Evolutionary conservation across 2,329 filamentous ascomycete species (phyloP).

Genomic region (Amesomyces nigricolor): DNA sequence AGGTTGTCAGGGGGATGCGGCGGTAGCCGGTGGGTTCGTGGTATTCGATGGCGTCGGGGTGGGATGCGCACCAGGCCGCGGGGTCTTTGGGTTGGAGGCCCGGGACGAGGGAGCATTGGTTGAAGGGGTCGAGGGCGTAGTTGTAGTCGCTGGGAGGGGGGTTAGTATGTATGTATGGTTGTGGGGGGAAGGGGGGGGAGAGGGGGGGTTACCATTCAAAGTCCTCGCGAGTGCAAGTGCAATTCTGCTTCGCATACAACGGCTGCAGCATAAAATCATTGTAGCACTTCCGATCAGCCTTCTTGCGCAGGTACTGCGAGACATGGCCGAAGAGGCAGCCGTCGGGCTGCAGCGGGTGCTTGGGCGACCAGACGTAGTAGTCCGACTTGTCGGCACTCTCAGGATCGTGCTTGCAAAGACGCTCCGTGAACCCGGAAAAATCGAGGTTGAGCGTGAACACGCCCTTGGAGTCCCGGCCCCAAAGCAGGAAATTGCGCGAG

Average conservation of each 20-base stretch:
- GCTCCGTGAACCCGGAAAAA: constrained; percentile 73
- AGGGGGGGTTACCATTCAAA: constrained; percentile 73
- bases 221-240: constrained; percentile 75
- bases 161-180: constrained; percentile 21
- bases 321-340: constrained; percentile 91
- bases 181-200: background rate
- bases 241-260: constrained; percentile 70
- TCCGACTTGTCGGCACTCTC: constrained; percentile 52
- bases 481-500: constrained; percentile 86
- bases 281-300: constrained; percentile 69
- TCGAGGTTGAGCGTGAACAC: constrained; percentile 78
- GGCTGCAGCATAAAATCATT: constrained; percentile 68
- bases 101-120: constrained; percentile 69
- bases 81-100: constrained; percentile 59
- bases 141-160: constrained; percentile 71
- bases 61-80: constrained; percentile 45
- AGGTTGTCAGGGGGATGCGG: constrained; percentile 83
- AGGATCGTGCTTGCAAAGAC: constrained; percentile 62
- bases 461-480: constrained; percentile 61
- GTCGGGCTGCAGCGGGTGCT: constrained; percentile 70
- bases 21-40: constrained; percentile 85
- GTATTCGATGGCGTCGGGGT: constrained; percentile 70
- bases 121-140: constrained; percentile 72
- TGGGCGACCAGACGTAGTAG: constrained; percentile 83
- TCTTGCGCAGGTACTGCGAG: constrained; percentile 87